phyloP scores from a whole-genome alignment of 2,329 filamentous ascomycete species.

The Amesomyces nigricolor region DNA sequence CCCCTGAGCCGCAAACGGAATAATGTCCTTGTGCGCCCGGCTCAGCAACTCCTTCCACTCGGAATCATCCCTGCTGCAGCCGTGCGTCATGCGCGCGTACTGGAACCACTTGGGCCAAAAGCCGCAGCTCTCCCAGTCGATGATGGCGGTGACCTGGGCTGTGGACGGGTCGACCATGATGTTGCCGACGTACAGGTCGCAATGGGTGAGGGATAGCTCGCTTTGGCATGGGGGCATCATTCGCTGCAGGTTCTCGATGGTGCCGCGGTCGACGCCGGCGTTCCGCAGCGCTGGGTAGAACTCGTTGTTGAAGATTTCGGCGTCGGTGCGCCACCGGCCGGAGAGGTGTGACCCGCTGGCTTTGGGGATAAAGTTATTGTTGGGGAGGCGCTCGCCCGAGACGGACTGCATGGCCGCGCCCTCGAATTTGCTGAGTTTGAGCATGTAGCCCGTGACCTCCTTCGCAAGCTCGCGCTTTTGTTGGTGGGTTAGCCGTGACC shows the following conservation, averaged over 20 bases:
- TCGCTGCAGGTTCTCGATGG: neutral
- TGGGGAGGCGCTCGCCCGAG: neutral
- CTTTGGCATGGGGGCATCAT: slow-evolving; percentile 7
- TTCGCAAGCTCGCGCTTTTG: neutral
- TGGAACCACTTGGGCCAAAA: slow-evolving; percentile 18
- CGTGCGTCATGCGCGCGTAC: slow-evolving; percentile 11
- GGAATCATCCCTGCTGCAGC: neutral
- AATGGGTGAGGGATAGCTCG: slow-evolving; percentile 7
- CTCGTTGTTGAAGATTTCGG: slow-evolving; percentile 1
- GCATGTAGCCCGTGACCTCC: slow-evolving; percentile 1
- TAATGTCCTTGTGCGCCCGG: neutral
- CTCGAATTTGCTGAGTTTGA: neutral
- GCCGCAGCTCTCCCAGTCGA: slow-evolving; percentile 16
- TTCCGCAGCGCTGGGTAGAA: neutral
- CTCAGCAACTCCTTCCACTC: slow-evolving; percentile 13
- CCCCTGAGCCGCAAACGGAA: slow-evolving; percentile 4
- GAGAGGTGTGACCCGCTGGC: neutral
- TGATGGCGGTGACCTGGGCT: slow-evolving; percentile 5
- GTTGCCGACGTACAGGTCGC: slow-evolving; percentile 14
- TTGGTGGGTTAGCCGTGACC: neutral
- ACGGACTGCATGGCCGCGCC: neutral
- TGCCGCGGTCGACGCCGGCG: neutral
- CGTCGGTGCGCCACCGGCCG: neutral
- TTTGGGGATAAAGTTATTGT: slow-evolving; percentile 8
- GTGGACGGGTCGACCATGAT: slow-evolving; percentile 5